These are phyloP conservation scores for Ramaria sp. DNA, from an alignment of 768 basidiomycete species.

Conservation along the genomic window DNA sequence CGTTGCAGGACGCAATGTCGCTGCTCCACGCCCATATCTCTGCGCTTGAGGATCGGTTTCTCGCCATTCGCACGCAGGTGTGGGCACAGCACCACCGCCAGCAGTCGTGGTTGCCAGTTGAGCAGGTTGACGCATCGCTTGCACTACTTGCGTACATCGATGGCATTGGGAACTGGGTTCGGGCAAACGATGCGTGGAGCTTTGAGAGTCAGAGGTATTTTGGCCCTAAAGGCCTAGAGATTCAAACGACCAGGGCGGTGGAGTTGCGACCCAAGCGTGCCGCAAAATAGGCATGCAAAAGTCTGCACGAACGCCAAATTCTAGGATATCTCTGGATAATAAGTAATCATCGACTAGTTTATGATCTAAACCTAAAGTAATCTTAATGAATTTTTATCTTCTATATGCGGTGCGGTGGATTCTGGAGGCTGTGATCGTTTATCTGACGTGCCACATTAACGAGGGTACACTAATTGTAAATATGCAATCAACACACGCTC, in stretches of 20 bases:
- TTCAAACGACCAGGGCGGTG: background rate
- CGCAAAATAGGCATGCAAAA: too few relatives aligned
- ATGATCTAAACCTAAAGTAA: too few relatives aligned
- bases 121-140: conserved; percentile 38
- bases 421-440: too few relatives aligned
- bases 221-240: background rate
- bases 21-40: conserved; percentile 40
- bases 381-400: too few relatives aligned
- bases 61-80: conserved; percentile 25
- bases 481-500: too few relatives aligned
- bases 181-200: conserved; percentile 3
- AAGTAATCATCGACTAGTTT: too few relatives aligned
- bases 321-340: too few relatives aligned
- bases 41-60: conserved; percentile 29
- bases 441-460: too few relatives aligned
- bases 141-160: conserved; percentile 21
- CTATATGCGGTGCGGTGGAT: too few relatives aligned
- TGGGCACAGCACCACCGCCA: background rate
- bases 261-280: background rate
- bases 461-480: too few relatives aligned
- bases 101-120: too few relatives aligned
- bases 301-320: too few relatives aligned
- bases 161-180: conserved; percentile 2
- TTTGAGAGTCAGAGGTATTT: conserved; percentile 8
- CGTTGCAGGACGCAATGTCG: conserved; percentile 42